A percentile compares a stretch with the other conserved stretches of the same genome.
phyloP scores from a whole-genome alignment of 148 eudicot genomes.

The Rhododendron williamsianum region DNA sequence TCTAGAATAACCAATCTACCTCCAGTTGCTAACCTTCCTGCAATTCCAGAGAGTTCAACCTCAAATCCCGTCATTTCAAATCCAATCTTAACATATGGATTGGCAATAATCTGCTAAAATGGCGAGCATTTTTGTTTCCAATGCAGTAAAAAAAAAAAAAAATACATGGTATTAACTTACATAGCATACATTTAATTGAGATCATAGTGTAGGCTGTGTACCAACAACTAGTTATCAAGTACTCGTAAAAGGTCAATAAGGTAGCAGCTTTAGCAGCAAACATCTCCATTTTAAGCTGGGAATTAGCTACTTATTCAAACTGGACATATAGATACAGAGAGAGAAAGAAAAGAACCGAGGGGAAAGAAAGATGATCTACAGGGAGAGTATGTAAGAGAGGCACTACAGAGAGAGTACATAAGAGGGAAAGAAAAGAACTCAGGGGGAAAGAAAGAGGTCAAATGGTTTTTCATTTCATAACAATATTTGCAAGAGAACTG shows the following conservation, averaged over 20 bases:
- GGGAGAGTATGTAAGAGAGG: no score
- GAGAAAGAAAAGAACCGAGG: not conserved
- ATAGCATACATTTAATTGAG: not conserved
- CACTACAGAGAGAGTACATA: no score
- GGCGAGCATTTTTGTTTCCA: not conserved
- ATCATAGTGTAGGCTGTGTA: not conserved
- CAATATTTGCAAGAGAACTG: not conserved
- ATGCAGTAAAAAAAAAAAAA: not conserved
- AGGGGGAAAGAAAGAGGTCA: not conserved
- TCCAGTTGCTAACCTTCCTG: not conserved
- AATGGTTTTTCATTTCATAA: not conserved
- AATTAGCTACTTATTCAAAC: not conserved
- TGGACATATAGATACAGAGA: not conserved
- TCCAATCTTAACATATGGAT: not conserved
- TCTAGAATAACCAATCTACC: not conserved
- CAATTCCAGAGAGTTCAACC: not conserved
- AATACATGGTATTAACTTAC: not conserved
- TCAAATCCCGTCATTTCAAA: not conserved
- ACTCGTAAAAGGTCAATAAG: no score
- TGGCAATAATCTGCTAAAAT: not conserved
- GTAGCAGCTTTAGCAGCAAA: no score
- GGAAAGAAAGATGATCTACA: no score
- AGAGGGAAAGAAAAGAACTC: not conserved
- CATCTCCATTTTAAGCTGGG: not conserved
- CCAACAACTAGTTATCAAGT: not conserved